A percentile compares a stretch with the other conserved stretches of the same genome.
These are phyloP conservation scores for Bipolaris bicolor DNA, from an alignment of 2,329 filamentous ascomycete species.

Conservation along the genomic window DNA sequence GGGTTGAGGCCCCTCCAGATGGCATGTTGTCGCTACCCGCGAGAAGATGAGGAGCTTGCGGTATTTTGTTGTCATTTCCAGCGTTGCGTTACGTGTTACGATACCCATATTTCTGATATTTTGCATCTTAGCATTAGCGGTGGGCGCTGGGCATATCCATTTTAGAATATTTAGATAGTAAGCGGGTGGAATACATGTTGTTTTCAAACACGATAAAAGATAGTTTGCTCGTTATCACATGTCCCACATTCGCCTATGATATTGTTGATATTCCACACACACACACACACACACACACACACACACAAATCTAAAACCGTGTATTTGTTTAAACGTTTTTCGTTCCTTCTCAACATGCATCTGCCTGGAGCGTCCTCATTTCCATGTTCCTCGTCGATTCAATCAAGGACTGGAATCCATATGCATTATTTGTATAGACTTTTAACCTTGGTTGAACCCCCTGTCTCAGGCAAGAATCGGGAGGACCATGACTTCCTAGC, in stretches of 20 bases:
- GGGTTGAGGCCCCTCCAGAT: background rate
- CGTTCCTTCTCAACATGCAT: background rate
- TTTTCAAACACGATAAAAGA: background rate
- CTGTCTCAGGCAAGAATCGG: no score
- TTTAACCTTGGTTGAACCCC: no score
- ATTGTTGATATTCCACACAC: background rate
- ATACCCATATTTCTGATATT: conserved; percentile 12
- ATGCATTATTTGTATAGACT: no score
- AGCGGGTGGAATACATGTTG: background rate
- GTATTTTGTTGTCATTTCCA: background rate
- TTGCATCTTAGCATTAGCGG: conserved; percentile 12
- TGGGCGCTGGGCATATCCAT: background rate
- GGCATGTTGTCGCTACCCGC: conserved; percentile 1
- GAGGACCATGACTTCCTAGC: no score
- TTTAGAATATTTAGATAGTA: background rate
- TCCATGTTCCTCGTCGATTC: no score
- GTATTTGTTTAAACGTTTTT: background rate
- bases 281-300: background rate
- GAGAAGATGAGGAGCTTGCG: conserved; percentile 1
- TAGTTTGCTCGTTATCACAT: background rate
- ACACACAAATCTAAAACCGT: background rate
- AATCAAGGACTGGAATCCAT: no score
- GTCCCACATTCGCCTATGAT: background rate
- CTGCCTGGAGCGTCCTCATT: no score
- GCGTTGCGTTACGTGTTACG: conserved; percentile 8